Base-by-base conservation (phyloP, 352 stramenopile genomes). In the Elongisporangium anandrum region DNA sequence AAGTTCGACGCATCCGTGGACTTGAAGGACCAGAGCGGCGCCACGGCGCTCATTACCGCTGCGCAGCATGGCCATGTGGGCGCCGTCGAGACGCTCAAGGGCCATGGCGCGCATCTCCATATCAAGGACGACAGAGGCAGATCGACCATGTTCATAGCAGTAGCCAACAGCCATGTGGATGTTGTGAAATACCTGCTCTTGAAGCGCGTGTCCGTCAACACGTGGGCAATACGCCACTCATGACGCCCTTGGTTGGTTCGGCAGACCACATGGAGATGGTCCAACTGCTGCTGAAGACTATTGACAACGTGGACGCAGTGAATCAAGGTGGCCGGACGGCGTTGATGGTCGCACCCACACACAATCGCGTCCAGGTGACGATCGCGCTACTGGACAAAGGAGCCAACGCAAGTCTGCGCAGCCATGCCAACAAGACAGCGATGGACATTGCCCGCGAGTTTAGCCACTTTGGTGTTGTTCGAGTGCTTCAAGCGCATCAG, bases 21-120 rank as follows among this genome's bases (percentile, higher is more conserved):
- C 52, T 49, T 59, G 7, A 19, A 41, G 13, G 72, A 85, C 49
- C 52, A 59, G n/a, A 66, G 64, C 24, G 66, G 64, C 8, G 63
- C 68, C 52, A 68, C 65, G 48, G 54, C 59, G 13, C 70, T 80
- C 41, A 64, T 80, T 26, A 72, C 80, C 47, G 72, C 75, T 0
- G 68, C 63, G 2, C 61, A 78, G 19, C 61, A 75, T 47, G 72
- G 75, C n/a, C 78, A 76, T 61, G 59, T 52, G 2, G 68, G 78
- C 50, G 60, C 81, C 8, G 55, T 74, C 10, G 55, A 77, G 39
- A 54, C 62, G 23, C 63, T 81, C 16, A 21, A 69, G 9, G 5
- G 51, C 48, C 10, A 39, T 9, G 65, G 53, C 19, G 56, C 64
- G 16, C 41, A 59, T 0, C 52, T 75, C 8, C 12, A 66, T 15